Evolutionary conservation across 305 asterid genomes (phyloP).

Genomic region (Salvia sclarea): DNA sequence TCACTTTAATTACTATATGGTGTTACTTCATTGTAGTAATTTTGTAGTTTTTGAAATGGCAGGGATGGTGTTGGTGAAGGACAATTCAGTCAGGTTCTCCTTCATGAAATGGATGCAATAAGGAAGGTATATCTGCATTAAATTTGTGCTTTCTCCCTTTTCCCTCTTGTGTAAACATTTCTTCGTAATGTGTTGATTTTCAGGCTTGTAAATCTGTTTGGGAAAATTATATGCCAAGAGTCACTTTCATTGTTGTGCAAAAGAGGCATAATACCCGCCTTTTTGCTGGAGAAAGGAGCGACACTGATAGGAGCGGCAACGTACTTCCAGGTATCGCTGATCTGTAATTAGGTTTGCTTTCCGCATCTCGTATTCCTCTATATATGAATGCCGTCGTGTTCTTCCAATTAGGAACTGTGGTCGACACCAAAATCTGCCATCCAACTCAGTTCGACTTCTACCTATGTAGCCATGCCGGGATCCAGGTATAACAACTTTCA

Average conservation of each 20-base stretch:
- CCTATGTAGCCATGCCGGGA: slow-evolving; percentile 87
- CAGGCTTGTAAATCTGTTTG: slow-evolving; percentile 78
- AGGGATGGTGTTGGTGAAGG: slow-evolving; percentile 97
- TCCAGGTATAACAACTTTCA: slow-evolving; percentile 50
- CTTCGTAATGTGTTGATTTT: slow-evolving; percentile 20
- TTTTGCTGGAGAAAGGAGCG: slow-evolving; percentile 50
- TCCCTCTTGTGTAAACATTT: neutral
- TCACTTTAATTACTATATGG: too few species aligned
- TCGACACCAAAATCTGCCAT: slow-evolving; percentile 81
- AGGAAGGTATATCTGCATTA: slow-evolving; percentile 50
- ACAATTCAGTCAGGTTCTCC: slow-evolving; percentile 74
- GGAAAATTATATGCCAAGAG: slow-evolving; percentile 49
- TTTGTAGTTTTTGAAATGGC: slow-evolving; percentile 15
- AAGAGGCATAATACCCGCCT: slow-evolving; percentile 94
- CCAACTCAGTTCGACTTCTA: slow-evolving; percentile 81
- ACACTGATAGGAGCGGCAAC: slow-evolving; percentile 81
- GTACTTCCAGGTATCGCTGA: slow-evolving; percentile 65
- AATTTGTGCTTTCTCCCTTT: neutral
- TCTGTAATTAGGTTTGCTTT: neutral
- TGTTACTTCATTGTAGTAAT: too few species aligned
- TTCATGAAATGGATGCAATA: slow-evolving; percentile 64
- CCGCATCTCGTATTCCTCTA: neutral
- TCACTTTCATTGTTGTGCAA: slow-evolving; percentile 91
- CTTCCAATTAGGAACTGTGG: slow-evolving; percentile 66
- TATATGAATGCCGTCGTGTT: neutral